Evolutionary conservation across 108 stramenopile species (phyloP).

Genomic region (Conticribra weissflogii): DNA sequence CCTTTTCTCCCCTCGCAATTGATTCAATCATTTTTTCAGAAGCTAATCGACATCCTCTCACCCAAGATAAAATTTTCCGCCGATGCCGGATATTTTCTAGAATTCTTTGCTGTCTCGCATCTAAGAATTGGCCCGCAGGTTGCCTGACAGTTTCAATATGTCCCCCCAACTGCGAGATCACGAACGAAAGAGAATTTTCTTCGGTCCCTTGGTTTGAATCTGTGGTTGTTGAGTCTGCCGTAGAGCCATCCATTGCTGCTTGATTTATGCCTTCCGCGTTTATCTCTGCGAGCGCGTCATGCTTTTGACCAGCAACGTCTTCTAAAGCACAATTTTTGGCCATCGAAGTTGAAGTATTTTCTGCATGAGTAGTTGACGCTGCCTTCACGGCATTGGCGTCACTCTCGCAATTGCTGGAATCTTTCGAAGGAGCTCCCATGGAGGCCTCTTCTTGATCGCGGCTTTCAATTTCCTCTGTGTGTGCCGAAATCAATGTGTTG

Average conservation of each 20-base stretch:
- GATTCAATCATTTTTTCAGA: constrained; percentile 1
- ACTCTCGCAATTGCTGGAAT: too few relatives aligned
- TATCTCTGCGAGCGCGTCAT: too few relatives aligned
- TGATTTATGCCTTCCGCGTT: neutral
- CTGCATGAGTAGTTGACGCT: too few relatives aligned
- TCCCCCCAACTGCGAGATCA: neutral
- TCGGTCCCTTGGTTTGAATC: neutral
- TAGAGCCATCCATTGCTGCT: neutral
- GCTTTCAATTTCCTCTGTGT: too few relatives aligned
- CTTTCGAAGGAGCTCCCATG: too few relatives aligned
- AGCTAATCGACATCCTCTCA: constrained; percentile 12
- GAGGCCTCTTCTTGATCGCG: too few relatives aligned
- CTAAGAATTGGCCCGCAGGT: constrained; percentile 5
- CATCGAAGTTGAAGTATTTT: too few relatives aligned
- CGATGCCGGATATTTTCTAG: constrained; percentile 22
- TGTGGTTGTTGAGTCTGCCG: constrained; percentile 6
- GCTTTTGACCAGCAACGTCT: too few relatives aligned
- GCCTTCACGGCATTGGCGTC: too few relatives aligned
- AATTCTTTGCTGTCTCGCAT: constrained; percentile 13
- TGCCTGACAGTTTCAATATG: neutral
- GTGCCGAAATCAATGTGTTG: too few relatives aligned
- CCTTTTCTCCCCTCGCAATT: constrained; percentile 4
- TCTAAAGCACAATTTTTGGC: too few relatives aligned
- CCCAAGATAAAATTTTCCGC: constrained; percentile 20
- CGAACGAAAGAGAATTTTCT: neutral